Evolutionary conservation across 2,329 filamentous ascomycete species (phyloP), one percentile per base, ranked within the genome.

Genomic region (Claviceps sp.): DNA sequence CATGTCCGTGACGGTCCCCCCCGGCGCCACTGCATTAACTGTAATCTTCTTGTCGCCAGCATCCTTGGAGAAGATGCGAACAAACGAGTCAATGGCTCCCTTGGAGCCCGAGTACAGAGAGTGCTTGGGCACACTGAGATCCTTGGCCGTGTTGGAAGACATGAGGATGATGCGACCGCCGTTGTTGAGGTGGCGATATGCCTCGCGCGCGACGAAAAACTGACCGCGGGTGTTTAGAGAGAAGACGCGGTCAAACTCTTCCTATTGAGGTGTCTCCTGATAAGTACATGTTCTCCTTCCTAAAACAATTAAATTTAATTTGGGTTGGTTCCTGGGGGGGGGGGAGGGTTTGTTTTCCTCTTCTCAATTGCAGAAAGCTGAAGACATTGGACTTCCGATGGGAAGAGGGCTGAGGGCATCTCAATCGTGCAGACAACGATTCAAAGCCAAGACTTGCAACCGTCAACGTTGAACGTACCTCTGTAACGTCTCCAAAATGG

Each of bases 41-140:
- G 80, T 83, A 63, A 84, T 82, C 52, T 79, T 78, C 60, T 80
- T 76, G 69, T 83, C 77, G 50, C 83, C 79, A 57, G 78, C 80
- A 70, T 86, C 82, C 46, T 81, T 82, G 5, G 85, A 82, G 68
- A 88, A 85, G 59, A 78, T 81, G 64, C 85, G 83, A 58, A 85
- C 83, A 67, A 88, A 86, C 11, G 83, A 83, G 68, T 88, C 85
- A 54, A 88, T 82, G 39, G 85, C 80, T 59, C 83, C 85, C 74
- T 89, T 89, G 66, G 75, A 80, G 14, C 80, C 84, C 22, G 84
- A 85, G 73, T 89, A 89, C 47, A 89, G 74, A 14, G 82, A 75
- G 65, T 88, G 85, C 62, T 81, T 79, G 54, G 82, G 81, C 17
- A 88, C 82, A 47, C 78, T 82, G 64, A 80, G 77, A 52, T 68